These are phyloP conservation scores for Mortierella sp. DNA, from an alignment of 371 early-diverging fungal species.

Conservation along the genomic window DNA sequence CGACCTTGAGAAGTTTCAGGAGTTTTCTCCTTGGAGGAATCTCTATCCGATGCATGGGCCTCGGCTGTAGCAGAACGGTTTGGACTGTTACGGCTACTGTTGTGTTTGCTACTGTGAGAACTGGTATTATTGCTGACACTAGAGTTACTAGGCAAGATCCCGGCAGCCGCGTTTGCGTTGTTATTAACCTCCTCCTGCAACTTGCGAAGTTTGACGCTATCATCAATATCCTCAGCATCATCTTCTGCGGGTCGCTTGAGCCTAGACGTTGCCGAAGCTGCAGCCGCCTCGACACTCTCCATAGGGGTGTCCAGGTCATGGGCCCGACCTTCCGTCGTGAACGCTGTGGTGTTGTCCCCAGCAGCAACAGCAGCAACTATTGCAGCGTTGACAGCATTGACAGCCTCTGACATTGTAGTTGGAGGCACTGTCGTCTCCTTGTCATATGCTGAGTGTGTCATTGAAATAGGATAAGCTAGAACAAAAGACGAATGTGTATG, in stretches of 20 bases:
- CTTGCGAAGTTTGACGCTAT: slow-evolving; percentile 53
- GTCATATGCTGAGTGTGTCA: slow-evolving; percentile 38
- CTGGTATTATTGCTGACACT: slow-evolving; percentile 19
- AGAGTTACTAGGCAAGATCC: slow-evolving; percentile 29
- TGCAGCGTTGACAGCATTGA: slow-evolving; percentile 50
- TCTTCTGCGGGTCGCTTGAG: slow-evolving; percentile 46
- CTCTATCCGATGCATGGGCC: slow-evolving; percentile 17
- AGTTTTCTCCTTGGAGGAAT: background rate
- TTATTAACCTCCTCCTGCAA: slow-evolving; percentile 55
- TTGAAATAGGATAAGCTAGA: slow-evolving; percentile 4
- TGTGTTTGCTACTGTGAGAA: slow-evolving; percentile 19
- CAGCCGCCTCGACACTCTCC: slow-evolving; percentile 21
- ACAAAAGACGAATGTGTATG: background rate
- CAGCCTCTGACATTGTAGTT: slow-evolving; percentile 52
- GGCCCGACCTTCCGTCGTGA: slow-evolving; percentile 11
- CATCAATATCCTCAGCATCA: slow-evolving; percentile 42
- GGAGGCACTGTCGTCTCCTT: slow-evolving; percentile 33
- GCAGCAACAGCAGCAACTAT: slow-evolving; percentile 56
- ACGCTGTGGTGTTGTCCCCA: slow-evolving; percentile 37
- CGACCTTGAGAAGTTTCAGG: background rate
- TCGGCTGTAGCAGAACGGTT: slow-evolving; percentile 23
- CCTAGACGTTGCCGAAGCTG: slow-evolving; percentile 15
- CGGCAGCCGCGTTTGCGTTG: slow-evolving; percentile 50
- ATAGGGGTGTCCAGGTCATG: slow-evolving; percentile 15
- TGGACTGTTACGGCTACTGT: slow-evolving; percentile 32